A percentile compares a stretch with the other conserved stretches of the same genome.
These are phyloP conservation scores for Haplosporangium gracile DNA, from an alignment of 192 early-diverging fungal genomes.

Conservation along the genomic window DNA sequence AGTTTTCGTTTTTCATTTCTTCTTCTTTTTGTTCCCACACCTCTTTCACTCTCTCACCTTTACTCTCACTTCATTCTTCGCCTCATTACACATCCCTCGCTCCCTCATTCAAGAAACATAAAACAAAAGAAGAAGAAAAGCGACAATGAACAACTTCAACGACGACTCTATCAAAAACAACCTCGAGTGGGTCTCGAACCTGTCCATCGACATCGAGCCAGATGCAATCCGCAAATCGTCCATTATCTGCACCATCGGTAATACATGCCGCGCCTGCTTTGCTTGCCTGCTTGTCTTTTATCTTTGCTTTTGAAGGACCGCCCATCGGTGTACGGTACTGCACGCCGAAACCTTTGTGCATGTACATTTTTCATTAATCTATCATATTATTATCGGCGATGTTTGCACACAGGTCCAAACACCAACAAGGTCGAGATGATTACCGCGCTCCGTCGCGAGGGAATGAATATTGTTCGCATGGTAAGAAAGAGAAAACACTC, in stretches of 20 bases:
- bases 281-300: not conserved
- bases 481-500: constrained; percentile 34
- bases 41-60: not conserved
- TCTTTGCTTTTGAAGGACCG: not conserved
- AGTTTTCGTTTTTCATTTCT: not conserved
- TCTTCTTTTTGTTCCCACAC: not conserved
- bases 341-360: not conserved
- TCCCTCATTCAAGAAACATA: not conserved
- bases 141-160: constrained; percentile 20
- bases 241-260: constrained; percentile 87
- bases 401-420: constrained; percentile 67
- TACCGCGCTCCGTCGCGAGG: constrained; percentile 74
- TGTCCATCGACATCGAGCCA: constrained; percentile 71
- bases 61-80: not conserved
- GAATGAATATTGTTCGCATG: constrained; percentile 89
- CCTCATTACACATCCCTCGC: not conserved
- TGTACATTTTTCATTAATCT: not conserved
- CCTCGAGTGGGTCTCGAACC: constrained; percentile 79
- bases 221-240: constrained; percentile 78
- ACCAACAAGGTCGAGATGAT: constrained; percentile 83
- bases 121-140: not conserved
- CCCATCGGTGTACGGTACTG: not conserved
- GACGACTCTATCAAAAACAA: constrained; percentile 65
- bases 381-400: not conserved
- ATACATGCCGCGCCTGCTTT: not conserved